Evolutionary conservation across 1,139 yeast genomes (phyloP).

Genomic region (Kurtzmaniella natalensis): DNA sequence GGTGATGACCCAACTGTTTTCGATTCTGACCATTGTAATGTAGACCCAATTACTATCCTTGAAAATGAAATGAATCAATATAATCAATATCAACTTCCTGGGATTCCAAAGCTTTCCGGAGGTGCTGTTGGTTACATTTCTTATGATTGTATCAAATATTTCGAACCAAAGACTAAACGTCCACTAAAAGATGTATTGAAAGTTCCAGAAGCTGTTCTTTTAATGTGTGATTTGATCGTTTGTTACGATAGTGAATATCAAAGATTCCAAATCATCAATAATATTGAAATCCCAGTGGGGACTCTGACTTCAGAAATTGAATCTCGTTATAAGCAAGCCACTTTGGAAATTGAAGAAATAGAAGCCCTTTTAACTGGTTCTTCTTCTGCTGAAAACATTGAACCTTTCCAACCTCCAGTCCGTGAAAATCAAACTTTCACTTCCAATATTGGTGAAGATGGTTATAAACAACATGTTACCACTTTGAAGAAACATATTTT

Average conservation of each 20-base stretch:
- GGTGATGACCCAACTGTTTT: slow-evolving; percentile 45
- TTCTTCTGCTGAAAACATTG: slow-evolving; percentile 27
- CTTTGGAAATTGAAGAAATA: slow-evolving; percentile 51
- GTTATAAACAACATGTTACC: slow-evolving; percentile 80
- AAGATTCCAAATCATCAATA: slow-evolving; percentile 84
- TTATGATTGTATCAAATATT: slow-evolving; percentile 92
- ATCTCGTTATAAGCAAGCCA: slow-evolving; percentile 53
- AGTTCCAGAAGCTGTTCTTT: slow-evolving; percentile 86
- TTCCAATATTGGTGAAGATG: slow-evolving; percentile 89
- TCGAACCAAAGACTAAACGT: slow-evolving; percentile 84
- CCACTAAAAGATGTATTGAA: slow-evolving; percentile 71
- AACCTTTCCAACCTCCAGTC: slow-evolving; percentile 66
- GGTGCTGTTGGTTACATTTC: slow-evolving; percentile 96
- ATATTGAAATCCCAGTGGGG: slow-evolving; percentile 46
- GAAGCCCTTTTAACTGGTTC: slow-evolving; percentile 40
- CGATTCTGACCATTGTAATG: slow-evolving; percentile 35
- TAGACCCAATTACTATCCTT: slow-evolving; percentile 74
- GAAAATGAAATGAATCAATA: slow-evolving; percentile 66
- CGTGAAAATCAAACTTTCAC: slow-evolving; percentile 59
- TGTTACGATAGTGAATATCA: slow-evolving; percentile 94
- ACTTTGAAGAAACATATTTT: slow-evolving; percentile 74
- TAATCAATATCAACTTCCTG: slow-evolving; percentile 72
- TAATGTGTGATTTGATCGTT: slow-evolving; percentile 85
- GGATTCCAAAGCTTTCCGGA: slow-evolving; percentile 81
- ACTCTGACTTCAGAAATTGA: slow-evolving; percentile 39